phyloP scores from a whole-genome alignment of 208 protist genomes.

The Trypanosomatidae sp. region DNA sequence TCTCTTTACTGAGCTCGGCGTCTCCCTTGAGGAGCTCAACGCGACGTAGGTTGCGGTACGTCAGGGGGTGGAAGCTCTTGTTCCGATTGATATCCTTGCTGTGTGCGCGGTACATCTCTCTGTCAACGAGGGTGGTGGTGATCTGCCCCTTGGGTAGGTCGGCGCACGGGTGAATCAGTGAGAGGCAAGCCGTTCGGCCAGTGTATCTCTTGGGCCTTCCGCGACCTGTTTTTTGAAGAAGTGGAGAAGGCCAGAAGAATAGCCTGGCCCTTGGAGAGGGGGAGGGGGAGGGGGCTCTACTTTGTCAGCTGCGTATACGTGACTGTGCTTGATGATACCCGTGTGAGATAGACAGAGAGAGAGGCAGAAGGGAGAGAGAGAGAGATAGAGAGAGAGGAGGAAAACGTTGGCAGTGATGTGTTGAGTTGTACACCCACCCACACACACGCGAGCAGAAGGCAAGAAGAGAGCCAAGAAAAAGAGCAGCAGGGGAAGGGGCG shows the following conservation, averaged over 20 bases:
- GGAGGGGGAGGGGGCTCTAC: neutral
- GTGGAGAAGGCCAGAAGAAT: neutral
- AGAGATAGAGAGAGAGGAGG: neutral
- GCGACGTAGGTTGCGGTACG: conserved; percentile 67
- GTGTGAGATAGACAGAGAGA: neutral
- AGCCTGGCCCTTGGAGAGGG: neutral
- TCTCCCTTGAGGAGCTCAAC: conserved; percentile 61
- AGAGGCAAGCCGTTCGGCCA: neutral
- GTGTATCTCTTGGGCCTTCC: too few relatives aligned
- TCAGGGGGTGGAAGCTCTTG: conserved; percentile 90
- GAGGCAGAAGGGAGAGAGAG: neutral
- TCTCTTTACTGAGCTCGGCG: conserved; percentile 37
- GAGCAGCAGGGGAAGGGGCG: neutral
- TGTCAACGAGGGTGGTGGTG: neutral
- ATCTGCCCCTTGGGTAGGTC: neutral
- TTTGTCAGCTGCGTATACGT: neutral
- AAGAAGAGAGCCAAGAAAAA: neutral
- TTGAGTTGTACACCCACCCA: neutral
- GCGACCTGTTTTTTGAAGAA: too few relatives aligned
- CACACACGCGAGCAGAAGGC: neutral
- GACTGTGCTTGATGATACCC: neutral
- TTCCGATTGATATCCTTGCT: conserved; percentile 91
- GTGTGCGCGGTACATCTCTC: conserved; percentile 79
- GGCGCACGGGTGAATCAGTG: neutral
- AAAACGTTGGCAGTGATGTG: neutral